Evolutionary conservation across 2,329 filamentous ascomycete species (phyloP).

Genomic region (Aureobasidium namibiae): DNA sequence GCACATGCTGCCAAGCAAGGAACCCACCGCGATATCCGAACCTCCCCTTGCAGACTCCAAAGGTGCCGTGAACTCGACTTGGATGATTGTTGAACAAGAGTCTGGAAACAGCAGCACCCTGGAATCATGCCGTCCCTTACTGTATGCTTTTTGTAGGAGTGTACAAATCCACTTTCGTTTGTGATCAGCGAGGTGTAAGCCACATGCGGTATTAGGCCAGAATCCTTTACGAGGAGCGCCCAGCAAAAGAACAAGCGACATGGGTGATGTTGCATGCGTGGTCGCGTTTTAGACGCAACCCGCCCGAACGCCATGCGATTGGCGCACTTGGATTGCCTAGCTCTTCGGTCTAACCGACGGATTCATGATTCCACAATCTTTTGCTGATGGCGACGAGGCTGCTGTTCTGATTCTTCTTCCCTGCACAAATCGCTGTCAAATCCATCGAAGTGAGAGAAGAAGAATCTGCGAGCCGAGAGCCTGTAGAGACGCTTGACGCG

Average conservation of each 20-base stretch:
- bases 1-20: background rate
- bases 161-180: background rate
- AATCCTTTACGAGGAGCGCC: background rate
- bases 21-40: background rate
- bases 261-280: background rate
- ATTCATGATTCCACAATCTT: background rate
- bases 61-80: background rate
- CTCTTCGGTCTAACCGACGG: background rate
- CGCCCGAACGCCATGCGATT: background rate
- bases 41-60: background rate
- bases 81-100: background rate
- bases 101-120: background rate
- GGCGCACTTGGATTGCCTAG: constrained; percentile 5
- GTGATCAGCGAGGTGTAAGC: background rate
- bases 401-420: background rate
- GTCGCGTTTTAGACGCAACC: background rate
- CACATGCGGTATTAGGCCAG: background rate
- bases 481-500: background rate
- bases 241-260: background rate
- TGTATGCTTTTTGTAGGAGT: background rate
- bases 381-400: background rate
- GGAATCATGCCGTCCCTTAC: background rate
- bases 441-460: background rate
- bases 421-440: background rate
- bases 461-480: background rate